Evolutionary conservation across 805 yeast species (phyloP).

Genomic region (Myxozyma kluyveri): DNA sequence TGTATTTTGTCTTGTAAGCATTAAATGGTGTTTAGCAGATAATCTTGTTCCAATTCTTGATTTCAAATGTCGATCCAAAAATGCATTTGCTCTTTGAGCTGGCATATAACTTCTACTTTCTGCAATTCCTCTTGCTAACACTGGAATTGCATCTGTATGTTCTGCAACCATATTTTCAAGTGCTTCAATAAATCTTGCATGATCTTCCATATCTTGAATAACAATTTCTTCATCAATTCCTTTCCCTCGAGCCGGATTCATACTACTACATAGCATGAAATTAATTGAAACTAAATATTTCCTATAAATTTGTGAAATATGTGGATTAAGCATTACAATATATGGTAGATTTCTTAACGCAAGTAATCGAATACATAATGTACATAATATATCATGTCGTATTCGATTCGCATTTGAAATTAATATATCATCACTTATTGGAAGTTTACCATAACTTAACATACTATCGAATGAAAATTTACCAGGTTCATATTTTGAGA

Average conservation of each 20-base stretch:
- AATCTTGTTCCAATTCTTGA: slow-evolving; percentile 86
- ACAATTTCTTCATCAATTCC: slow-evolving; percentile 32
- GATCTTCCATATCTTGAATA: slow-evolving; percentile 53
- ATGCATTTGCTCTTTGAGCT: slow-evolving; percentile 52
- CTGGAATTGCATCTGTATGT: slow-evolving; percentile 82
- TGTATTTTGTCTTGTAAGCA: slow-evolving; percentile 47
- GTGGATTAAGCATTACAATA: slow-evolving; percentile 80
- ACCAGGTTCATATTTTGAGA: neutral
- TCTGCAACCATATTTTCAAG: slow-evolving; percentile 61
- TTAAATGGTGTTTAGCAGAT: slow-evolving; percentile 80
- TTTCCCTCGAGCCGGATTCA: slow-evolving; percentile 40
- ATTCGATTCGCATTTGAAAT: slow-evolving; percentile 35
- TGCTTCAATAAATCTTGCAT: slow-evolving; percentile 51
- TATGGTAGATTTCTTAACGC: slow-evolving; percentile 77
- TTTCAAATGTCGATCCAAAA: slow-evolving; percentile 70
- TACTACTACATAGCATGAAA: slow-evolving; percentile 44
- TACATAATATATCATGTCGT: slow-evolving; percentile 30
- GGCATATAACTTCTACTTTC: slow-evolving; percentile 55
- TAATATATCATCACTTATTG: slow-evolving; percentile 32
- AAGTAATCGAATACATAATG: slow-evolving; percentile 64
- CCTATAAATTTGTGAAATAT: slow-evolving; percentile 72
- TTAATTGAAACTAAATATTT: slow-evolving; percentile 60
- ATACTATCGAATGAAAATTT: slow-evolving; percentile 28
- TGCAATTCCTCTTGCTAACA: slow-evolving; percentile 75
- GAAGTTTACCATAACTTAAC: slow-evolving; percentile 33